Conservation (phyloP, 805 yeast species). For the Yamadazyma sp. region DNA sequence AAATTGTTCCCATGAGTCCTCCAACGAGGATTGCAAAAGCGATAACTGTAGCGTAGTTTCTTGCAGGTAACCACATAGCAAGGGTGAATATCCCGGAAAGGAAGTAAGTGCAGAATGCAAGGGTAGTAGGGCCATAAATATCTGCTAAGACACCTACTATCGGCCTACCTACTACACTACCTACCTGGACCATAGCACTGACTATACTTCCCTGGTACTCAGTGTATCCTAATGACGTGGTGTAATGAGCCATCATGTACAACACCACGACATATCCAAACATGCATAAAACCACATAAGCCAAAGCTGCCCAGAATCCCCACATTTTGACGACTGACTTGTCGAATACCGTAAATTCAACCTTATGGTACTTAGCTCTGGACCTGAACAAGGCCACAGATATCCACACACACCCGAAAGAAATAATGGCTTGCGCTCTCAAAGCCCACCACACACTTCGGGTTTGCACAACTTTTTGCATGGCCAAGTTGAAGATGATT, state of each 20-base stretch:
- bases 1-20: constrained; percentile 58
- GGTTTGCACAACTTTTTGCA: constrained; percentile 42
- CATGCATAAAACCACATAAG: constrained; percentile 47
- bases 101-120: constrained; percentile 27
- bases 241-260: constrained; percentile 59
- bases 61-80: constrained; percentile 49
- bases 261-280: constrained; percentile 62
- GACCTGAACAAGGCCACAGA: constrained; percentile 21
- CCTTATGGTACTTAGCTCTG: constrained; percentile 20
- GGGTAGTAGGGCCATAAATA: constrained; percentile 50
- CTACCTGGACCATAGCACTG: constrained; percentile 60
- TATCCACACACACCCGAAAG: constrained; percentile 27
- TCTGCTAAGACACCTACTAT: constrained; percentile 52
- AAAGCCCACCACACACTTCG: constrained; percentile 50
- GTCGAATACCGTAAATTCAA: constrained; percentile 40
- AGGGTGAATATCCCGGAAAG: constrained; percentile 29
- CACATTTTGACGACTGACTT: constrained; percentile 32
- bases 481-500: constrained; percentile 46
- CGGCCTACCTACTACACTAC: constrained; percentile 58
- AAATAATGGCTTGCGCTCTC: constrained; percentile 45
- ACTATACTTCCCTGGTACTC: constrained; percentile 56
- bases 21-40: constrained; percentile 55
- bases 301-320: constrained; percentile 37
- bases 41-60: constrained; percentile 55
- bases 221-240: constrained; percentile 58